phyloP scores from a whole-genome alignment of 495 filamentous ascomycete genomes.

The Bathelium albidoporum region DNA sequence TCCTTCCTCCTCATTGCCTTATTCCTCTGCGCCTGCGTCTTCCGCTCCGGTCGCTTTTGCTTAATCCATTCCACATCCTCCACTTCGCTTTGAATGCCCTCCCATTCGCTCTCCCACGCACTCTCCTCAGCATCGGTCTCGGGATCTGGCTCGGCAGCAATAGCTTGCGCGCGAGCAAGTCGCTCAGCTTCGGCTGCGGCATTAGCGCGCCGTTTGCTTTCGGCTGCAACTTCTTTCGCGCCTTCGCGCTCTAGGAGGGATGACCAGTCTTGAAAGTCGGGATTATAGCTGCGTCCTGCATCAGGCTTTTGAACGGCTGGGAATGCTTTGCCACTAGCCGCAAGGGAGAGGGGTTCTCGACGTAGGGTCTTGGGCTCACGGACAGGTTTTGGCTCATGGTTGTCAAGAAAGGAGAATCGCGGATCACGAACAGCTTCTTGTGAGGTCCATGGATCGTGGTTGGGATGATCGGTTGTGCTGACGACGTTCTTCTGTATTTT shows the following conservation, averaged over 20 bases:
- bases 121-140: slow-evolving; percentile 69
- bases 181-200: slow-evolving; percentile 52
- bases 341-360: slow-evolving; percentile 65
- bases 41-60: slow-evolving; percentile 65
- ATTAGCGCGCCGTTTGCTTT: slow-evolving; percentile 63
- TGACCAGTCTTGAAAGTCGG: slow-evolving; percentile 73
- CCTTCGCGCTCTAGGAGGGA: slow-evolving; percentile 61
- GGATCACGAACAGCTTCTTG: slow-evolving; percentile 31
- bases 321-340: slow-evolving; percentile 63
- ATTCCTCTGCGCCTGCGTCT: slow-evolving; percentile 78
- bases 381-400: slow-evolving; percentile 38
- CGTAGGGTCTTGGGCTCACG: slow-evolving; percentile 68
- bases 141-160: slow-evolving; percentile 33
- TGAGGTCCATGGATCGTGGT: slow-evolving; percentile 71
- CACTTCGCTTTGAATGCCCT: slow-evolving; percentile 29
- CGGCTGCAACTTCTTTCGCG: slow-evolving; percentile 64
- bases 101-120: slow-evolving; percentile 72
- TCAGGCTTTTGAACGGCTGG: slow-evolving; percentile 70
- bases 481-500: slow-evolving; percentile 45
- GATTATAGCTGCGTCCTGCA: slow-evolving; percentile 85
- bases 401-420: slow-evolving; percentile 36
- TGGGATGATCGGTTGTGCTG: slow-evolving; percentile 38
- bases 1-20: slow-evolving; percentile 80
- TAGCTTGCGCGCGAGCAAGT: slow-evolving; percentile 30
- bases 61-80: slow-evolving; percentile 51